Evolutionary conservation across 164 flowering plant species (phyloP), one percentile per base, ranked within the genome.

Genomic region (Aristolochia contorta): DNA sequence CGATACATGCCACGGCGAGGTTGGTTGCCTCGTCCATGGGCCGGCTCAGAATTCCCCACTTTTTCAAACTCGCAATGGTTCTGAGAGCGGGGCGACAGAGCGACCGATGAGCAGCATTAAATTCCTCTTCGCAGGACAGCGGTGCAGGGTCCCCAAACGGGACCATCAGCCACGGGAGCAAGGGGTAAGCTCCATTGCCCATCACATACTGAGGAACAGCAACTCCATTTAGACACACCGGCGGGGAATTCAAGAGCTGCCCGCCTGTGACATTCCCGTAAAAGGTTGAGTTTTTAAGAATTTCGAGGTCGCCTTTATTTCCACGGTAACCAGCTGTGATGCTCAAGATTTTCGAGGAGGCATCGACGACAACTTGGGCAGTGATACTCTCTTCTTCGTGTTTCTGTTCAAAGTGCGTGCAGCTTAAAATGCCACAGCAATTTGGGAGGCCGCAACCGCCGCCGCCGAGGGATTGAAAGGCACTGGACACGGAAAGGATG

Each of bases 141-240:
- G 66, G 61, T 5, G 23, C 47, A 1, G 80, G 74, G 66, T 75
- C 70, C 10, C 10, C 59, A 66, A 74, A 86, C 0, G 95, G 97
- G 8, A 79, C 79, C 74, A 83, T 74, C 54, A 91, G 59, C 97
- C 93, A 87, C n/a, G 96, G 91, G 59, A 91, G 85, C 64, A 91
- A 67, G 74, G 87, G 85, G 57, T 87, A 86, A 7, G 69, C 74
- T 16, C 71, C 75, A 67, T 68, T 65, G 13, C 89, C 93, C 57
- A 91, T 57, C 24, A 91, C 69, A 57, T 87, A 87, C 68, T 80
- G 87, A 59, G 80, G 81, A 13, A 83, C 53, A 23, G 50, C 60
- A 25, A 78, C 74, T 23, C 76, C 83, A 46, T 76, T 61, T 0
- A 85, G 65, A 30, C 43, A 8, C 21, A 73, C 47, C 0, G 75